These are phyloP conservation scores for Elaeis oleifera DNA, from an alignment of 202 grass and related monocot species.

Conservation along the genomic window DNA sequence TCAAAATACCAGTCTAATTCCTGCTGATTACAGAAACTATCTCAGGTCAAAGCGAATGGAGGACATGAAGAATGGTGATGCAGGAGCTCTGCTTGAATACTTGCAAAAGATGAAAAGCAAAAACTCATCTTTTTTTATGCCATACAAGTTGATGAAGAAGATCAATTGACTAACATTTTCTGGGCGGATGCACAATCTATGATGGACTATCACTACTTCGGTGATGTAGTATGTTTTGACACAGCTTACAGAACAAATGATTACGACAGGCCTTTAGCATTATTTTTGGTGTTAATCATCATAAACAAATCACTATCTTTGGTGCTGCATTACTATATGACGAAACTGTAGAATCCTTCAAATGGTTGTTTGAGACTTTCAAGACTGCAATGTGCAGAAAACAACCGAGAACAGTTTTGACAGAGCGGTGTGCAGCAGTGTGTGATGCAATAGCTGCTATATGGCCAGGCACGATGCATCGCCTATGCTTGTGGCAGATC, in stretches of 20 bases:
- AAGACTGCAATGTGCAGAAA: conserved; percentile 69
- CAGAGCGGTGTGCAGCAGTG: conserved; percentile 36
- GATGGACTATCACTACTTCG: conserved; percentile 67
- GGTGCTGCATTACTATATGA: conserved; percentile 58
- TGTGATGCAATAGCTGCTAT: conserved; percentile 43
- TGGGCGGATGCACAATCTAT: conserved; percentile 73
- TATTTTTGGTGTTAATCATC: conserved; percentile 89
- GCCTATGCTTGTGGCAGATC: conserved; percentile 53
- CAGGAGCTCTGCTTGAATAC: conserved; percentile 59
- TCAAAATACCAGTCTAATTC: conserved; percentile 56
- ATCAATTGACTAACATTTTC: conserved; percentile 69
- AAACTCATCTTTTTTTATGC: conserved; percentile 83
- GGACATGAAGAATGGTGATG: conserved; percentile 52
- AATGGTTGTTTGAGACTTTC: conserved; percentile 73
- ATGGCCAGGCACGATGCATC: conserved; percentile 53
- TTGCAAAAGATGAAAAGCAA: conserved; percentile 71
- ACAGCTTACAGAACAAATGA: conserved; percentile 53
- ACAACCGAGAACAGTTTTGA: conserved; percentile 71
- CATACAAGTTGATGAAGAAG: conserved; percentile 80
- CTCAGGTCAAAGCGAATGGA: conserved; percentile 40
- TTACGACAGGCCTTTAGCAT: conserved; percentile 49
- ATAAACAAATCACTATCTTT: conserved; percentile 67
- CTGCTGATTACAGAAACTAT: conserved; percentile 78
- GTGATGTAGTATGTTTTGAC: conserved; percentile 79
- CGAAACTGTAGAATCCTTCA: conserved; percentile 67